Percentiles rank a stretch among this genome's conserved stretches.
Conservation (phyloP, 2,329 filamentous ascomycete genomes). For the Elsinoe necatrix region DNA sequence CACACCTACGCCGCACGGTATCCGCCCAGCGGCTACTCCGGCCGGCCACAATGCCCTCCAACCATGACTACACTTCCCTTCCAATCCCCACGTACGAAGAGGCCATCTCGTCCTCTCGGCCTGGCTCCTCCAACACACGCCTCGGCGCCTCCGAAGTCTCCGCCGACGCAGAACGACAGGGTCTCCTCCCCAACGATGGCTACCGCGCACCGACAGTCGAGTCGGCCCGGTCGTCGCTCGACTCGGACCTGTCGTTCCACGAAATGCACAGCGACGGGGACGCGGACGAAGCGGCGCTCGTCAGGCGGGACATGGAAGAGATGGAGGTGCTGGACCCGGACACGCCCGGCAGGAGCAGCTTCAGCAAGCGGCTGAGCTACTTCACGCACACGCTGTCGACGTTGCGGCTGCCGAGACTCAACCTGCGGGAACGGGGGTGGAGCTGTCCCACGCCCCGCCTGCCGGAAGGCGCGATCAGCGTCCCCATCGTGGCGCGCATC, state of each 20-base stretch:
- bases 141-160: constrained; percentile 52
- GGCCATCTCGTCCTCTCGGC: constrained; percentile 53
- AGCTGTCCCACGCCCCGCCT: constrained; percentile 33
- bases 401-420: constrained; percentile 43
- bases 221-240: constrained; percentile 59
- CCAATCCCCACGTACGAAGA: constrained; percentile 82
- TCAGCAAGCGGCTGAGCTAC: constrained; percentile 50
- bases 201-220: constrained; percentile 80
- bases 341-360: constrained; percentile 32
- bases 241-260: constrained; percentile 42
- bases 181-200: constrained; percentile 50
- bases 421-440: constrained; percentile 34
- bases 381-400: constrained; percentile 51
- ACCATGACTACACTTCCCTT: constrained; percentile 33
- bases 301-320: constrained; percentile 78
- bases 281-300: constrained; percentile 44
- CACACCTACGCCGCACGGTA: neutral
- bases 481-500: constrained; percentile 62
- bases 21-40: neutral
- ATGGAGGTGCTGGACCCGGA: constrained; percentile 67
- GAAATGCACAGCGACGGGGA: constrained; percentile 38
- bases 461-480: constrained; percentile 45
- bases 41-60: neutral
- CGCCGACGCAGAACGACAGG: constrained; percentile 67
- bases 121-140: constrained; percentile 40